These are phyloP conservation scores for Daldinia sp. DNA, from an alignment of 2,329 filamentous ascomycete genomes.

Conservation along the genomic window DNA sequence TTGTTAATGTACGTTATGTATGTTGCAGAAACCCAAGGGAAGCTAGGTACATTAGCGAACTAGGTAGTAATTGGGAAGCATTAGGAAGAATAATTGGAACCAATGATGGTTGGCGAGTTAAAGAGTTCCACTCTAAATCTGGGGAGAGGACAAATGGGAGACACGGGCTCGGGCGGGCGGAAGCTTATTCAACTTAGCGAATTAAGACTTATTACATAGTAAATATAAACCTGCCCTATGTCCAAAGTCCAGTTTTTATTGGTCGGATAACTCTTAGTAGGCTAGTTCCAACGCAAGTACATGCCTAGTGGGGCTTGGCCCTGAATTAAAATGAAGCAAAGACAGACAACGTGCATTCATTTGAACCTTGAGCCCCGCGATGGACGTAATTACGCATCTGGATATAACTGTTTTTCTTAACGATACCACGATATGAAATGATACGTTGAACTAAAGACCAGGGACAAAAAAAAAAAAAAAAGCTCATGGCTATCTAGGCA, in stretches of 20 bases:
- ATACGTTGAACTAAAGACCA: not conserved
- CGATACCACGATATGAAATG: too few species aligned
- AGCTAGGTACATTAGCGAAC: too few species aligned
- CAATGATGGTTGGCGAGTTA: conserved; percentile 13
- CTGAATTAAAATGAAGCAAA: conserved; percentile 19
- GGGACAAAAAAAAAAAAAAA: not conserved
- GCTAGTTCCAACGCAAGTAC: conserved; percentile 5
- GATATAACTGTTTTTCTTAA: not conserved
- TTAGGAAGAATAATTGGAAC: too few species aligned
- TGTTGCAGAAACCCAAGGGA: not conserved
- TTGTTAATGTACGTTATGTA: conserved; percentile 10
- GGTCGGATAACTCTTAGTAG: not conserved
- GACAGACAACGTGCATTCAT: too few species aligned
- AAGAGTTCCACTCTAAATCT: conserved; percentile 25
- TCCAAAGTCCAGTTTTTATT: not conserved
- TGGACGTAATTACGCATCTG: not conserved
- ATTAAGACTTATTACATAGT: conserved; percentile 5
- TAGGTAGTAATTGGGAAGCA: too few species aligned
- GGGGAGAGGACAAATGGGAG: conserved; percentile 35
- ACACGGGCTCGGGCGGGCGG: conserved; percentile 34
- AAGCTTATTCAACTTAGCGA: conserved; percentile 20
- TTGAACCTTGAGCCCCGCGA: not conserved
- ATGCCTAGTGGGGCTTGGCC: conserved; percentile 19
- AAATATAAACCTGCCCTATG: conserved; percentile 1
- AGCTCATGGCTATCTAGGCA: not conserved